These are phyloP conservation scores for Immersiporthe knoxdaviesiana DNA, from an alignment of 2,329 filamentous ascomycete genomes.

Conservation along the genomic window DNA sequence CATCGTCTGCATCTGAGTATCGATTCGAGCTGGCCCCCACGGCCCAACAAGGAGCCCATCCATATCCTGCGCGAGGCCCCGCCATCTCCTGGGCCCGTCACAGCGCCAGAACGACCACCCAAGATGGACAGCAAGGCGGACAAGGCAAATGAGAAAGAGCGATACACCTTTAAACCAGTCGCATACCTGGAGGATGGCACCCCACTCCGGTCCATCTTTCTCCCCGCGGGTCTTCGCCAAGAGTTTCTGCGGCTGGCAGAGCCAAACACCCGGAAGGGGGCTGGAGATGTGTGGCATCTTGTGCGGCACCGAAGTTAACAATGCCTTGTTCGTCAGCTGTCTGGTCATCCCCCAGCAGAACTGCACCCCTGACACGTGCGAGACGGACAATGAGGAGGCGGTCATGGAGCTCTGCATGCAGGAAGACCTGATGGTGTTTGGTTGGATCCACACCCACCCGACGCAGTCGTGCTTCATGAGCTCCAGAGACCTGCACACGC, in stretches of 20 bases:
- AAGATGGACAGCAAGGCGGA: slow-evolving; percentile 37
- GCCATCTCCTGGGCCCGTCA: slow-evolving; percentile 6
- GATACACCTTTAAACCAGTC: slow-evolving; percentile 79
- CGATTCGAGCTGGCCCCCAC: slow-evolving; percentile 36
- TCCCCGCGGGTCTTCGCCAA: slow-evolving; percentile 74
- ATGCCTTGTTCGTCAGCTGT: slow-evolving; percentile 87
- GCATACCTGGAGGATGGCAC: slow-evolving; percentile 89
- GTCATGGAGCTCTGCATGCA: slow-evolving; percentile 88
- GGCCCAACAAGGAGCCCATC: slow-evolving; percentile 44
- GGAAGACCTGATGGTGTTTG: slow-evolving; percentile 82
- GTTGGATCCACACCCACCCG: slow-evolving; percentile 98
- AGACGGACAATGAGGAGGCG: slow-evolving; percentile 83
- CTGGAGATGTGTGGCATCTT: slow-evolving; percentile 97
- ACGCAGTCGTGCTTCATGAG: slow-evolving; percentile 98
- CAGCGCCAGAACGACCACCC: slow-evolving; percentile 35
- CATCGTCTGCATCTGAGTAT: slow-evolving; percentile 30
- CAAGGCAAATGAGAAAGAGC: slow-evolving; percentile 48
- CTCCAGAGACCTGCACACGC: slow-evolving; percentile 89
- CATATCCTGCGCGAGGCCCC: slow-evolving; percentile 18
- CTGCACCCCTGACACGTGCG: slow-evolving; percentile 89
- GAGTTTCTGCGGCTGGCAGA: slow-evolving; percentile 75
- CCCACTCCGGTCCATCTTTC: slow-evolving; percentile 83
- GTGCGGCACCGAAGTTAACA: slow-evolving; percentile 87
- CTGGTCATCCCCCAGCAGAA: slow-evolving; percentile 91
- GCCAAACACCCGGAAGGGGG: slow-evolving; percentile 76